phyloP scores from a whole-genome alignment of 2,329 filamentous ascomycete genomes.

The Pseudogymnoascus sp. region DNA sequence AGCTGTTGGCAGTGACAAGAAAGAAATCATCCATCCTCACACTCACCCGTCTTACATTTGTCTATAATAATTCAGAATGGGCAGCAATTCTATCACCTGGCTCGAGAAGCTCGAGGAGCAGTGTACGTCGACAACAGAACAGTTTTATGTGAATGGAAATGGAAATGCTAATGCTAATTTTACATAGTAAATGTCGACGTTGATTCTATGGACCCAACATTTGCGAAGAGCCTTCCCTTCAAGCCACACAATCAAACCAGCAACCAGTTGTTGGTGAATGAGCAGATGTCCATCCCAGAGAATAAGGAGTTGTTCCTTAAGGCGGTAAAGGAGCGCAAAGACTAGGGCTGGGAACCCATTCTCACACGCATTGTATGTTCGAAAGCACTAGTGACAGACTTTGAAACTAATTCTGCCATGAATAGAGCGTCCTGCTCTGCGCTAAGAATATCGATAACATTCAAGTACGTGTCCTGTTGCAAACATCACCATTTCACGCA shows the following conservation, averaged over 20 bases:
- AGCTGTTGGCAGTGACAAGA: neutral
- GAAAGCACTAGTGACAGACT: neutral
- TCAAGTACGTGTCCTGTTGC: conserved; percentile 40
- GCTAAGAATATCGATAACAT: conserved; percentile 37
- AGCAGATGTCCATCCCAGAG: conserved; percentile 36
- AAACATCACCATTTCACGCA: conserved; percentile 39
- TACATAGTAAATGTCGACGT: conserved; percentile 41
- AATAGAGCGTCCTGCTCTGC: conserved; percentile 10
- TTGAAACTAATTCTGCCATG: neutral
- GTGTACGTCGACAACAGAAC: conserved; percentile 22
- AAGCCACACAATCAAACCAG: conserved; percentile 42
- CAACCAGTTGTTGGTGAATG: conserved; percentile 43
- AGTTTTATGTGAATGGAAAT: neutral
- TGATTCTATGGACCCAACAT: conserved; percentile 44
- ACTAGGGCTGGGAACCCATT: conserved; percentile 39
- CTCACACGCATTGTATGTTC: conserved; percentile 37
- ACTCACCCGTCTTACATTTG: neutral
- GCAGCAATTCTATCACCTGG: conserved; percentile 29
- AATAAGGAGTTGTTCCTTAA: conserved; percentile 37
- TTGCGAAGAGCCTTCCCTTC: conserved; percentile 38
- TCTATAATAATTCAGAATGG: conserved; percentile 12
- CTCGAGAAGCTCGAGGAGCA: conserved; percentile 38
- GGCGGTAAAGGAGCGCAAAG: conserved; percentile 36
- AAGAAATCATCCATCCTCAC: neutral
- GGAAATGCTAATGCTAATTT: too few species aligned